These are phyloP conservation scores for Candida saitoana DNA, from an alignment of 805 yeast genomes.

Conservation along the genomic window DNA sequence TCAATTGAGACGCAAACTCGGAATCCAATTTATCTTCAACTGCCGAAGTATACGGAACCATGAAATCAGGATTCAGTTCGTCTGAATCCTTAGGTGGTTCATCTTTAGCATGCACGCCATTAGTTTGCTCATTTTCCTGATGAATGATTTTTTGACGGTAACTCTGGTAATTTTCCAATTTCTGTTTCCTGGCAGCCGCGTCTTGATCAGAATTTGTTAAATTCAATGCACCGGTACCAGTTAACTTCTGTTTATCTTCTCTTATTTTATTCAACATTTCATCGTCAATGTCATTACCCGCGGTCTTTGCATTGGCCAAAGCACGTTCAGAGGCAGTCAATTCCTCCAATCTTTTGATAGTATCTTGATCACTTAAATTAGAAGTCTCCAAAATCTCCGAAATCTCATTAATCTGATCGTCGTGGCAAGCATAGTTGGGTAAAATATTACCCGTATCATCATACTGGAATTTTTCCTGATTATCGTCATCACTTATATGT, in stretches of 20 bases:
- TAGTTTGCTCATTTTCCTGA: slow-evolving; percentile 41
- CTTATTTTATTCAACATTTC: slow-evolving; percentile 29
- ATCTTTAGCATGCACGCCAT: slow-evolving; percentile 8
- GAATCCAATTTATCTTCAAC: slow-evolving; percentile 61
- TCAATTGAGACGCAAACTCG: slow-evolving; percentile 51
- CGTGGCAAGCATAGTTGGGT: slow-evolving; percentile 52
- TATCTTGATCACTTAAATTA: slow-evolving; percentile 40
- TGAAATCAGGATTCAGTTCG: slow-evolving; percentile 22
- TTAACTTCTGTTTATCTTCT: slow-evolving; percentile 36
- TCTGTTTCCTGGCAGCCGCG: slow-evolving; percentile 44
- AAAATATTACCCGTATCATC: slow-evolving; percentile 57
- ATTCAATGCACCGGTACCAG: slow-evolving; percentile 42
- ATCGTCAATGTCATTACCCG: slow-evolving; percentile 34
- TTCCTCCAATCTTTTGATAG: slow-evolving; percentile 51
- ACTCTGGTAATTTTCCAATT: slow-evolving; percentile 53
- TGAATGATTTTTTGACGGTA: slow-evolving; percentile 59
- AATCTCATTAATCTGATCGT: slow-evolving; percentile 37
- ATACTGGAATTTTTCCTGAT: slow-evolving; percentile 52
- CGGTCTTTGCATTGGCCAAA: slow-evolving; percentile 50
- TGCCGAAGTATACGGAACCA: slow-evolving; percentile 67
- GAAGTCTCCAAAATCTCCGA: slow-evolving; percentile 34
- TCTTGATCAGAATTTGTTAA: slow-evolving; percentile 44
- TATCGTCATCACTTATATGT: slow-evolving; percentile 56
- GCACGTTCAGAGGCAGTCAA: slow-evolving; percentile 58
- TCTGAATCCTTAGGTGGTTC: neutral